phyloP scores from a whole-genome alignment of 2,329 filamentous ascomycete species.

The Paraconiothyrium brasiliense region DNA sequence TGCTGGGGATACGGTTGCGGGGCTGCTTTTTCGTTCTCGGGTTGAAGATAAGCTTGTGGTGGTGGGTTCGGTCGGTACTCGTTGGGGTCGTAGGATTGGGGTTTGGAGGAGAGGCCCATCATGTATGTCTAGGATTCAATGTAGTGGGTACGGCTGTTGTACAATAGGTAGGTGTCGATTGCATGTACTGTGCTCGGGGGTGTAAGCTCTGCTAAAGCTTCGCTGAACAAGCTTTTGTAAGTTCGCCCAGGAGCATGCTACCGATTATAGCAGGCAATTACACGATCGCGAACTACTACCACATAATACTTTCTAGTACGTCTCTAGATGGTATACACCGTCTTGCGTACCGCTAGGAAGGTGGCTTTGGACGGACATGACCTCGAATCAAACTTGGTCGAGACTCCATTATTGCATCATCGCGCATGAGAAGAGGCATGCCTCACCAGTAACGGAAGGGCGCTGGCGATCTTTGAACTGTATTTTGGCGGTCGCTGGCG shows the following conservation, averaged over 20 bases:
- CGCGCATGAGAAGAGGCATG: background rate
- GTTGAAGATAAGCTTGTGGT: background rate
- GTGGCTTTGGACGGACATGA: too few species aligned
- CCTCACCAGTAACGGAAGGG: background rate
- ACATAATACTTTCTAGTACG: background rate
- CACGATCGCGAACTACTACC: background rate
- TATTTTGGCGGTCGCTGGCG: background rate
- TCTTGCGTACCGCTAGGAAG: background rate
- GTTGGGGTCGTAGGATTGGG: constrained; percentile 3
- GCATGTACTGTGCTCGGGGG: background rate
- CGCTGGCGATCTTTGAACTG: background rate
- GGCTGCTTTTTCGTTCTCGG: background rate
- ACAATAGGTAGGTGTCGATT: background rate
- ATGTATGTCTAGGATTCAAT: background rate
- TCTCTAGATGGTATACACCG: background rate
- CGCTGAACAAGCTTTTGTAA: background rate
- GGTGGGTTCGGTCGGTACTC: constrained; percentile 4
- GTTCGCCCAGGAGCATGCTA: too few species aligned
- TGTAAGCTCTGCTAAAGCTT: background rate
- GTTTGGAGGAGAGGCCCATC: background rate
- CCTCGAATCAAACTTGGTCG: background rate
- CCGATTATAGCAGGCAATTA: too few species aligned
- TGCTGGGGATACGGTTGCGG: background rate
- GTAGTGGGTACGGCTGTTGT: background rate
- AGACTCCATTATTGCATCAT: background rate